Conservation (phyloP, 148 eudicot species). For the Rhododendron mucronatum region DNA sequence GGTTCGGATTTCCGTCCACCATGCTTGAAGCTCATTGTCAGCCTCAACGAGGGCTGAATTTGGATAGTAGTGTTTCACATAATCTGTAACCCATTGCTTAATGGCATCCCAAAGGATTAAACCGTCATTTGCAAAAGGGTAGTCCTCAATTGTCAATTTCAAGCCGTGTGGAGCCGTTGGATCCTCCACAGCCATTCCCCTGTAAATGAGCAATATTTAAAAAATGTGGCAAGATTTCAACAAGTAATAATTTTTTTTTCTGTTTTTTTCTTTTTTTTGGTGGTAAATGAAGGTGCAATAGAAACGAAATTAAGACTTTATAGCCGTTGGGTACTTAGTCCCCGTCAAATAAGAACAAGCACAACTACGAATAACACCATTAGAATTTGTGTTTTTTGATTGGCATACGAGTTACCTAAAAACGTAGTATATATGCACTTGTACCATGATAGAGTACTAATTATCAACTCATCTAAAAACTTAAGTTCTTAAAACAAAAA, state of each 20-base stretch:
- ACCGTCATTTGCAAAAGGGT: slow-evolving; percentile 77
- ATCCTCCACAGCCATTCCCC: slow-evolving; percentile 78
- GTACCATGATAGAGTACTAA: too few relatives aligned
- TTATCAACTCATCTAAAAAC: too few relatives aligned
- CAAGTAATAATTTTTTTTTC: too few relatives aligned
- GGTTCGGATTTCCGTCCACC: slow-evolving; percentile 69
- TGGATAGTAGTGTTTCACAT: slow-evolving; percentile 55
- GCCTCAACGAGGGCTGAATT: slow-evolving; percentile 25
- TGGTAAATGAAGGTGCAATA: too few relatives aligned
- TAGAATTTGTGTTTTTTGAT: too few relatives aligned
- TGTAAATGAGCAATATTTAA: background rate
- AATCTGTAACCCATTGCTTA: slow-evolving; percentile 66
- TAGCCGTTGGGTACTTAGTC: too few relatives aligned
- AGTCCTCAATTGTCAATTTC: slow-evolving; percentile 62
- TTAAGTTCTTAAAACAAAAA: background rate
- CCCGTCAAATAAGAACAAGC: too few relatives aligned
- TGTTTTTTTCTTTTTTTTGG: too few relatives aligned
- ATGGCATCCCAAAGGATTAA: slow-evolving; percentile 57
- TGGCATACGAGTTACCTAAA: too few relatives aligned
- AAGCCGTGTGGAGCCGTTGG: slow-evolving; percentile 60
- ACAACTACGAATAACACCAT: slow-evolving; percentile 1
- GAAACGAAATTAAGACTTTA: too few relatives aligned
- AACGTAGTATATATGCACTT: slow-evolving; percentile 8
- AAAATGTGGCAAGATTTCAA: too few relatives aligned
- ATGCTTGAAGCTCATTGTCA: slow-evolving; percentile 61